Percentiles rank a stretch among this genome's conserved stretches.
Evolutionary conservation across 164 flowering plant genomes (phyloP).

Genomic region (Chimonanthus salicifolius): DNA sequence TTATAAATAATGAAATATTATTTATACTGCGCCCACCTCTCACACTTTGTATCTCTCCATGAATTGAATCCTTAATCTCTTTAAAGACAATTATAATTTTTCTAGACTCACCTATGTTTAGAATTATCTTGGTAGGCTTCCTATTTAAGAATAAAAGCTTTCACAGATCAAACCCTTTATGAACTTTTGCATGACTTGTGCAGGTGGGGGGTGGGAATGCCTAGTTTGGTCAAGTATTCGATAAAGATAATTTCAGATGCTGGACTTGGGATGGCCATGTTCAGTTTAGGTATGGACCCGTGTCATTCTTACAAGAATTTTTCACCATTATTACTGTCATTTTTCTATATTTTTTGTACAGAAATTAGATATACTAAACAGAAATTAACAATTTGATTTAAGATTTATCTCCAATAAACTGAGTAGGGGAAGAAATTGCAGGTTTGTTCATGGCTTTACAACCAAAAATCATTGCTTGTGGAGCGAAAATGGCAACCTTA

Average conservation of each 20-base stretch:
- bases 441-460: slow-evolving; percentile 78
- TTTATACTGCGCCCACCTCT: too few species aligned
- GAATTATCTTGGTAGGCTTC: neutral
- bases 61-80: neutral
- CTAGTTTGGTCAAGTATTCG: slow-evolving; percentile 46
- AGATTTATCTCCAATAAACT: neutral
- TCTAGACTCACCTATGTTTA: neutral
- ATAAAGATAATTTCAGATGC: slow-evolving; percentile 65
- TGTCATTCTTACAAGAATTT: neutral
- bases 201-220: slow-evolving; percentile 64
- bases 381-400: neutral
- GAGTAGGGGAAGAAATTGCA: slow-evolving; percentile 14
- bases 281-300: slow-evolving; percentile 44
- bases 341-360: neutral
- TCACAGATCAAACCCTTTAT: neutral
- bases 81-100: neutral
- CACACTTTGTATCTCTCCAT: too few species aligned
- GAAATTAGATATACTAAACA: neutral
- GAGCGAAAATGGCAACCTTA: slow-evolving; percentile 39
- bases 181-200: neutral
- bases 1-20: too few species aligned
- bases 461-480: slow-evolving; percentile 59
- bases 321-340: neutral
- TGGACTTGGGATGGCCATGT: slow-evolving; percentile 77
- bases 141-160: neutral